Percentiles rank a stretch among this genome's conserved stretches.
phyloP scores from a whole-genome alignment of 1,284 basidiomycete species.

The Fomitopsis schrenkii region DNA sequence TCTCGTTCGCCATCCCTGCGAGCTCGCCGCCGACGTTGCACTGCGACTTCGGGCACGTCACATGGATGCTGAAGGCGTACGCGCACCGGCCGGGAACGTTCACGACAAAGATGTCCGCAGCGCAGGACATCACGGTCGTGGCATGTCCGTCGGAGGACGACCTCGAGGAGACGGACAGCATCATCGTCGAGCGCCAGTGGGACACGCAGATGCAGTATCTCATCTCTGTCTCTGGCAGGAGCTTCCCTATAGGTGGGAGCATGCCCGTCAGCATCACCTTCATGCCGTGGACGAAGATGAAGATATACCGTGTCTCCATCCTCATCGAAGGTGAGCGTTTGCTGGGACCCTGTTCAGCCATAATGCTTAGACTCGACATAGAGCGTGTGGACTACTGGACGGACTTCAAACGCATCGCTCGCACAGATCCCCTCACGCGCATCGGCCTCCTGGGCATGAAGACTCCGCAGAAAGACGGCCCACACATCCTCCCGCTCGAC shows the following conservation, averaged over 20 bases:
- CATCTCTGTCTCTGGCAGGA: slow-evolving; percentile 77
- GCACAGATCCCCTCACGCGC: slow-evolving; percentile 70
- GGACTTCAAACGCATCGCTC: slow-evolving; percentile 64
- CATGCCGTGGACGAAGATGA: slow-evolving; percentile 83
- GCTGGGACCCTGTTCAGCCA: background rate
- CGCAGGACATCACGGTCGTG: slow-evolving; percentile 76
- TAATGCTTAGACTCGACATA: slow-evolving; percentile 23
- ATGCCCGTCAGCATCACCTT: slow-evolving; percentile 83
- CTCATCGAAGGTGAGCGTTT: slow-evolving; percentile 75
- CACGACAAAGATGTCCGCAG: slow-evolving; percentile 67
- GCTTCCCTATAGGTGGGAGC: slow-evolving; percentile 79
- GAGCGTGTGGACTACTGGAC: slow-evolving; percentile 82
- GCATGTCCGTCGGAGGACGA: slow-evolving; percentile 78
- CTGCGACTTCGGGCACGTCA: slow-evolving; percentile 77
- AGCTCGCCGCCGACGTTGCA: slow-evolving; percentile 79
- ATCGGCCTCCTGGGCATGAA: slow-evolving; percentile 71
- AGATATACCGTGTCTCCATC: slow-evolving; percentile 75
- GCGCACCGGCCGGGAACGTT: slow-evolving; percentile 85
- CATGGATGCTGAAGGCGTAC: slow-evolving; percentile 79
- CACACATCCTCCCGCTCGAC: slow-evolving; percentile 64
- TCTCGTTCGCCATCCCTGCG: slow-evolving; percentile 84
- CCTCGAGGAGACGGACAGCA: slow-evolving; percentile 75
- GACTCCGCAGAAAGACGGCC: slow-evolving; percentile 41
- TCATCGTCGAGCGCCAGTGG: slow-evolving; percentile 91
- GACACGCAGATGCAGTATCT: slow-evolving; percentile 87